Base-by-base conservation (phyloP, 2,329 filamentous ascomycete species). In the Xylogone sp. region DNA sequence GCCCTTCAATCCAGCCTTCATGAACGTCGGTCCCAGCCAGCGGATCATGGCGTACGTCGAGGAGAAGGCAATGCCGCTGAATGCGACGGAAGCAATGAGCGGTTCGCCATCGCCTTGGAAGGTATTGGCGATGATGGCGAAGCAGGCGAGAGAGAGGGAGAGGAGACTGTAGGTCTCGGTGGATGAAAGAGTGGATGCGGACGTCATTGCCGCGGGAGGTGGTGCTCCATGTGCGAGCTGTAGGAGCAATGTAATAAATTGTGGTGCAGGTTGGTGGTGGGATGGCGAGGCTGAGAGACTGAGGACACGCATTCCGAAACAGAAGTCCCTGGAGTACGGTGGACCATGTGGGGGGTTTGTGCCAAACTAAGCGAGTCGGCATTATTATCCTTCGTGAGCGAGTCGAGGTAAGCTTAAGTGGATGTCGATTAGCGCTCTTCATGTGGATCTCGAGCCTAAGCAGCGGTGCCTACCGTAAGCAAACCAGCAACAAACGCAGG, bases 21-120 rank as follows among this genome's bases (percentile, higher is more conserved):
- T 86, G 68, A 99, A 97, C 1, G 88, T 86, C 51, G 89, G 85
- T 1, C 93, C 93, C 5, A 97, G 86, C 93, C 93, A 97, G 75
- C 88, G 79, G 69, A 97, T 93, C 74, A 97, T 82, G 63, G 88
- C 84, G 69, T 89, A 97, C 54, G 84, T 84, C 45, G 87, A 83
- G 3, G 86, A 78, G 68, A 96, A 99, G 31, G 89, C 91, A 59
- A 96, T 76, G 20, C 87, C 82, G 64, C 90, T 94, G 62, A 97
- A 87, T 16, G 92, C 90, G 51, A 96, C 75, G 1, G 90, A 96
- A 9, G 91, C 93, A 59, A 95, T 78, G 62, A 99, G 80, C 34
- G 94, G 93, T 61, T 94, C 90, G 59, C 91, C 92, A 70, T 96
- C 68, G 60, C 83, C 88, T 53, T 85, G 82, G 65, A 97, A 87